Base-by-base conservation (phyloP, 768 basidiomycete genomes). In the Auriscalpium orientale region DNA sequence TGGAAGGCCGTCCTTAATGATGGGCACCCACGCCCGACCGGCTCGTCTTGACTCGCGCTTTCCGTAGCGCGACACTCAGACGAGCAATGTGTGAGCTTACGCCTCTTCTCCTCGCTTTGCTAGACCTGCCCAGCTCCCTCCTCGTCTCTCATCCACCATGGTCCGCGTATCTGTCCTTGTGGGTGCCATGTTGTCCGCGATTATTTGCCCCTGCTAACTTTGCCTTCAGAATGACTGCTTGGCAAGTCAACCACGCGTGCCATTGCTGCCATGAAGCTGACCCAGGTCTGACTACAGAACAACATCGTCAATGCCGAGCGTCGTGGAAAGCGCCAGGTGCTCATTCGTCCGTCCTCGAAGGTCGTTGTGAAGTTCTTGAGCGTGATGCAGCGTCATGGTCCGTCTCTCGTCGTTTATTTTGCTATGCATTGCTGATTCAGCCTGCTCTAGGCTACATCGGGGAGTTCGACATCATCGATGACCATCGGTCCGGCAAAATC, bases 241-340 rank as follows among this genome's bases (percentile, higher is more conserved):
- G 55, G 77, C 75, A 64, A 68, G 73, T 68, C 56, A 20, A 22
- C 3, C 21, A 16, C 15, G 10, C 22, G 3, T 50, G 34, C 12
- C 18, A 48, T 45, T 28, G 22, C 45, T 59, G 56, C 49, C 51
- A 56, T 36, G 47, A 44, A 28, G n/a, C 15, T 55, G 21, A 43
- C 40, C 43, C 57, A 46, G 15, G 54, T 50, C 38, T 1, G 22
- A 11, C 4, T 43, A 16, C 71, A 88, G 84, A 98, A 95, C 85
- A 95, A 91, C 84, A 97, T 98, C 64, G 92, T 97, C 85, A 99
- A 99, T 65, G 97, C 97, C 69, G 97, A 98, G 80, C 92, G 93
- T 71, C 91, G 94, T 69, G 97, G 97, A 68, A 99, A 99, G 81
- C 92, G 97, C 68, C 97, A 99, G 78, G 97, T 99, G 60, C 87